Percentiles rank a stretch among this genome's conserved stretches.
Conservation (phyloP, 208 protist species). For the Leishmania major region DNA sequence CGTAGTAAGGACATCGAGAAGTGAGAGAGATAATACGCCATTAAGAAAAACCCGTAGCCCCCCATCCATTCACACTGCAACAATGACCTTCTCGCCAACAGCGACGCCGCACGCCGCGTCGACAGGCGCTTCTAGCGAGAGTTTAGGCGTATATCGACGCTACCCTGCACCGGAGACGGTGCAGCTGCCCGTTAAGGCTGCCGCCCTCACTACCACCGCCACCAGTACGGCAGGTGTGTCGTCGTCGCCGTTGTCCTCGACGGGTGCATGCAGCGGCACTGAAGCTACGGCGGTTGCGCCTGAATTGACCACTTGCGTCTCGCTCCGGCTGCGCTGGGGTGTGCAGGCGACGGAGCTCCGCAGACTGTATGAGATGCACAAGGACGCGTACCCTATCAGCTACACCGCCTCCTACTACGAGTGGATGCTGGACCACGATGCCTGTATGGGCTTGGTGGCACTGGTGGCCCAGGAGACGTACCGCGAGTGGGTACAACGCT, state of each 20-base stretch:
- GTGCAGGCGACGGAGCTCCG: constrained; percentile 44
- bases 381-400: constrained; percentile 55
- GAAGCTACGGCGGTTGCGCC: background rate
- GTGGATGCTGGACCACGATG: constrained; percentile 42
- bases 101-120: background rate
- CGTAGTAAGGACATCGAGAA: background rate
- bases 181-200: background rate
- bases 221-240: background rate
- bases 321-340: constrained; percentile 70
- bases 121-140: background rate
- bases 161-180: constrained; percentile 26
- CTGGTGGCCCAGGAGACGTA: constrained; percentile 37
- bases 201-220: background rate
- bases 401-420: constrained; percentile 65
- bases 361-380: constrained; percentile 53
- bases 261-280: background rate
- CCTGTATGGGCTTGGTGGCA: constrained; percentile 49
- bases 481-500: background rate
- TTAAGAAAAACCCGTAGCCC: background rate
- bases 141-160: constrained; percentile 9
- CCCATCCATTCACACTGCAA: constrained; percentile 7
- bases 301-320: background rate
- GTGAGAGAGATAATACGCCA: background rate
- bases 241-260: background rate
- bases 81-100: background rate